Percentiles rank a stretch among this genome's conserved stretches.
phyloP scores from a whole-genome alignment of 2,329 filamentous ascomycete genomes.

The Grosmannia huntii region DNA sequence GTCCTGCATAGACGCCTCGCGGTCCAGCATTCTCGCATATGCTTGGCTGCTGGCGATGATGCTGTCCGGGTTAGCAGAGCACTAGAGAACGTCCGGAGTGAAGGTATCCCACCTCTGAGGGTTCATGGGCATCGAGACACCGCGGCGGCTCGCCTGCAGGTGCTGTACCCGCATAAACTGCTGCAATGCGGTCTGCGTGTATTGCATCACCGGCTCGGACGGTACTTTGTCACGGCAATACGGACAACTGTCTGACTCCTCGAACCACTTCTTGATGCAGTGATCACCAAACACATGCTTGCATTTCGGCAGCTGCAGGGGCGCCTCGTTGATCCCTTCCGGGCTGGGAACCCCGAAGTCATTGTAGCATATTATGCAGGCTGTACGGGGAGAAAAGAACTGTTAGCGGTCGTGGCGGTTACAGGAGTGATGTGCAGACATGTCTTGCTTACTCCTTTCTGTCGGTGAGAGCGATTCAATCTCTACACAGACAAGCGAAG shows the following conservation, averaged over 20 bases:
- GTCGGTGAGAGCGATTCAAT: conserved; percentile 29
- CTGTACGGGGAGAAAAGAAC: conserved; percentile 20
- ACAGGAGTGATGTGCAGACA: background rate
- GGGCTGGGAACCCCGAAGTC: conserved; percentile 44
- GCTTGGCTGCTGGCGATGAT: background rate
- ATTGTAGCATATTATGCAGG: conserved; percentile 52
- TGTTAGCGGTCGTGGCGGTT: conserved; percentile 1
- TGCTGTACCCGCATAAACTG: conserved; percentile 2
- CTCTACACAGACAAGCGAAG: conserved; percentile 32
- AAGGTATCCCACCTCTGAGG: background rate
- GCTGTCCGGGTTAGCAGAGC: background rate
- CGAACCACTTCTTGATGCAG: conserved; percentile 54
- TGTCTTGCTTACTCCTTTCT: conserved; percentile 32
- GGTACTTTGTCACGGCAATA: conserved; percentile 51
- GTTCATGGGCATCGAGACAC: background rate
- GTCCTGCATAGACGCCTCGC: background rate
- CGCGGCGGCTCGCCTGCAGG: background rate
- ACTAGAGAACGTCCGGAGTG: background rate
- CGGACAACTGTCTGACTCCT: conserved; percentile 49
- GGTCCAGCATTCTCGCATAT: background rate
- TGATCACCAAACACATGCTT: conserved; percentile 51
- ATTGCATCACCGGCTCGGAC: conserved; percentile 25
- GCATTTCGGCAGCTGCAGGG: conserved; percentile 47
- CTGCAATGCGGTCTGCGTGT: background rate
- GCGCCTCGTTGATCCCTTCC: conserved; percentile 43